These are phyloP conservation scores for Epichloe glyceriae DNA, from an alignment of 2,329 filamentous ascomycete species.

Conservation along the genomic window DNA sequence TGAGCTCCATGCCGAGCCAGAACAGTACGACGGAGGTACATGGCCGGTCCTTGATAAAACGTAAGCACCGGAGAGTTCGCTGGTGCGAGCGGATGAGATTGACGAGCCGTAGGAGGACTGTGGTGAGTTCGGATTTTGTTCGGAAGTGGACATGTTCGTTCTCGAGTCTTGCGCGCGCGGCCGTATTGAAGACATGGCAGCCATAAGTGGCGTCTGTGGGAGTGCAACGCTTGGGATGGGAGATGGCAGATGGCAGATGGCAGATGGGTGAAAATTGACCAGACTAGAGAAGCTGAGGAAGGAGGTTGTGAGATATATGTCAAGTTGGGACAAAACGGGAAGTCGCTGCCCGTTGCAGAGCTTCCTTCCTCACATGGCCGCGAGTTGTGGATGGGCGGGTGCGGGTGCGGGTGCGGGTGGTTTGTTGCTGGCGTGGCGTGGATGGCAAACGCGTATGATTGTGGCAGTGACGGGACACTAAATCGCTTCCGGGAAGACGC, in stretches of 20 bases:
- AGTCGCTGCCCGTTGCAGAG: background rate
- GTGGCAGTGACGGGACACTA: background rate
- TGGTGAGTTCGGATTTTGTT: background rate
- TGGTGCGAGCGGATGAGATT: background rate
- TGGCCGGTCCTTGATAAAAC: background rate
- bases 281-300: background rate
- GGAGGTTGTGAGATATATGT: background rate
- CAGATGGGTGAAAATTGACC: background rate
- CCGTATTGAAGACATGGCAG: background rate
- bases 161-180: background rate
- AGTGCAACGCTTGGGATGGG: background rate
- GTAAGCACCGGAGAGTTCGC: conserved; percentile 2
- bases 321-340: background rate
- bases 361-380: background rate
- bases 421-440: background rate
- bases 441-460: background rate
- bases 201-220: background rate
- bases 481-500: background rate
- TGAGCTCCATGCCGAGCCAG: background rate
- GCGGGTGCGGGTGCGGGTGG: background rate
- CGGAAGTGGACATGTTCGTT: background rate
- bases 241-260: too few relatives aligned
- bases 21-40: background rate
- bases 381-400: background rate
- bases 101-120: background rate